Percentiles rank a stretch among this genome's conserved stretches.
phyloP scores from a whole-genome alignment of 805 yeast species.

The Spathaspora boniae region DNA sequence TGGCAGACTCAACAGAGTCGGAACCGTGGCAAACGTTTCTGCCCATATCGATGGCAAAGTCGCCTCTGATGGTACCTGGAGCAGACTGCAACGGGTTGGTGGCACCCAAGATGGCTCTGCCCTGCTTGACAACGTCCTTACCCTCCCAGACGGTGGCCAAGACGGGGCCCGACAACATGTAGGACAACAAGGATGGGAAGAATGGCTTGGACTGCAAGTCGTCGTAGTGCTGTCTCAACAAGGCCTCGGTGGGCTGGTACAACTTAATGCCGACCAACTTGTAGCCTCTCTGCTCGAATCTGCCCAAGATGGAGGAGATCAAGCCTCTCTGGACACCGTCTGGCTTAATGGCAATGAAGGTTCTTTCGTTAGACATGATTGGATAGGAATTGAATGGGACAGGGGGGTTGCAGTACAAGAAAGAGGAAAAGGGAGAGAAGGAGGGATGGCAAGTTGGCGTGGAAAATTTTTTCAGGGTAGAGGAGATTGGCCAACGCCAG shows the following conservation, averaged over 20 bases:
- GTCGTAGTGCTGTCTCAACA: constrained; percentile 90
- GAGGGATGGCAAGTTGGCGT: no score
- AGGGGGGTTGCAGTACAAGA: background rate
- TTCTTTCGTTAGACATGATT: constrained; percentile 70
- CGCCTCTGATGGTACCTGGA: constrained; percentile 99
- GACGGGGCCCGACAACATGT: constrained; percentile 98
- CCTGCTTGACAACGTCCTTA: constrained; percentile 98
- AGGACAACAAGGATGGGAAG: constrained; percentile 93
- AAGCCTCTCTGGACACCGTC: constrained; percentile 99
- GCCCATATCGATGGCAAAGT: constrained; percentile 97
- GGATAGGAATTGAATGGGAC: background rate
- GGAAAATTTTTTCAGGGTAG: constrained; percentile 3
- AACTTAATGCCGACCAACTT: constrained; percentile 95
- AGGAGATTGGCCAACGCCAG: no score
- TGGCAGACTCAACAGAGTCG: constrained; percentile 96
- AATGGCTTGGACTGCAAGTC: constrained; percentile 96
- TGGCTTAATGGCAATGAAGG: constrained; percentile 93
- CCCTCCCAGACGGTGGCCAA: constrained; percentile 99
- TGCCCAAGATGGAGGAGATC: constrained; percentile 80
- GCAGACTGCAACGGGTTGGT: constrained; percentile 97
- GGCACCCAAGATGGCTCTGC: constrained; percentile 97
- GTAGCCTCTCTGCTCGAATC: constrained; percentile 97
- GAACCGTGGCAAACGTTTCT: constrained; percentile 99
- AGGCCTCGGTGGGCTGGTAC: constrained; percentile 78
- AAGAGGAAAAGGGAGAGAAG: constrained; percentile 2